A percentile compares a stretch with the other conserved stretches of the same genome.
These are phyloP conservation scores for Flaveria ramosissima DNA, from an alignment of 129 eudicot genomes.

Conservation along the genomic window DNA sequence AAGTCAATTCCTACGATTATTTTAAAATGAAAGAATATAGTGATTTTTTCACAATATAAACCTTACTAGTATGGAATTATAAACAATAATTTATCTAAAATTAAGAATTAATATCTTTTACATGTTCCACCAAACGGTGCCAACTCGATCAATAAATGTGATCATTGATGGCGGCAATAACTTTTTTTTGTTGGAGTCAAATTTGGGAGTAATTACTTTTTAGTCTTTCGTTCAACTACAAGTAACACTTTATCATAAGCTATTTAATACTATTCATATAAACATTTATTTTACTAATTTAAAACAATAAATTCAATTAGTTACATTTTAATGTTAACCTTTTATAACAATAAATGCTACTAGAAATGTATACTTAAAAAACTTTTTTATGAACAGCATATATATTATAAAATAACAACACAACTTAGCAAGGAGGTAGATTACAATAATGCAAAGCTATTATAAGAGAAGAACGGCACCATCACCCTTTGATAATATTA, in stretches of 20 bases:
- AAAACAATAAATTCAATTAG: not conserved
- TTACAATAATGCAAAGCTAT: too few relatives aligned
- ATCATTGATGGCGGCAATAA: constrained; percentile 37
- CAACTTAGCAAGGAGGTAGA: too few relatives aligned
- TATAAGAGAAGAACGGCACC: too few relatives aligned
- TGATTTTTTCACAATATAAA: too few relatives aligned
- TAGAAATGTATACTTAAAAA: not conserved
- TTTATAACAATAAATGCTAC: not conserved
- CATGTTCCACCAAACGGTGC: not conserved
- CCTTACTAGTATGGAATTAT: too few relatives aligned
- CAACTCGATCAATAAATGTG: constrained; percentile 20
- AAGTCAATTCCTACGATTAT: too few relatives aligned
- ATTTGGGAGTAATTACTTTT: constrained; percentile 27
- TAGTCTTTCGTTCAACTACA: constrained; percentile 33
- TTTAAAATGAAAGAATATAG: too few relatives aligned
- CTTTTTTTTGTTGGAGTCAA: constrained; percentile 26
- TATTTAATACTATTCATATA: constrained; percentile 18
- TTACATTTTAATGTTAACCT: not conserved
- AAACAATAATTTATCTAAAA: too few relatives aligned
- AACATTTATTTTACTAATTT: not conserved
- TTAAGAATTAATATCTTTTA: too few relatives aligned
- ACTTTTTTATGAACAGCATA: too few relatives aligned
- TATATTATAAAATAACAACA: too few relatives aligned
- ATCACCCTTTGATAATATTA: too few relatives aligned
- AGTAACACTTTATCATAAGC: not conserved